A percentile compares a stretch with the other conserved stretches of the same genome.
phyloP scores from a whole-genome alignment of 1,139 yeast species.

The Hansenula lynferdii region DNA sequence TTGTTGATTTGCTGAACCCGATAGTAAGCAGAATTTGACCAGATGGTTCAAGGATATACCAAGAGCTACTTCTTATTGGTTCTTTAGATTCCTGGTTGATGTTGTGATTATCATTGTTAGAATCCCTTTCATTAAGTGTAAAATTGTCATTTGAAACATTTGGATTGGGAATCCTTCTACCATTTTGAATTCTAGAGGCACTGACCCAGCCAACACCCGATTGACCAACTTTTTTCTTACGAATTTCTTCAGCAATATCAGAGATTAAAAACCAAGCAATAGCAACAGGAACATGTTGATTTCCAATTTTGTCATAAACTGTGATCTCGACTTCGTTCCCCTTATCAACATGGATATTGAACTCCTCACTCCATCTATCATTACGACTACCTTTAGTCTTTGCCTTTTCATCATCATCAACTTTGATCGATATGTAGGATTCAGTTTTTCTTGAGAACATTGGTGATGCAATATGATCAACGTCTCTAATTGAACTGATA shows the following conservation, averaged over 20 bases:
- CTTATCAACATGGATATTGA: slow-evolving; percentile 75
- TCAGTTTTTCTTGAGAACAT: slow-evolving; percentile 76
- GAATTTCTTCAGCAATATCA: slow-evolving; percentile 89
- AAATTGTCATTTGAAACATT: slow-evolving; percentile 19
- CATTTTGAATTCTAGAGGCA: slow-evolving; percentile 52
- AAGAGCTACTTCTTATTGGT: slow-evolving; percentile 51
- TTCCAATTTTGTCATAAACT: slow-evolving; percentile 75
- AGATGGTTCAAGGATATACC: slow-evolving; percentile 92
- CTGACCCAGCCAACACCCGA: slow-evolving; percentile 89
- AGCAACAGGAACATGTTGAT: slow-evolving; percentile 79
- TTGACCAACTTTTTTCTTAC: slow-evolving; percentile 81
- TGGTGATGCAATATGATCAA: slow-evolving; percentile 88
- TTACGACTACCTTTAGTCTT: slow-evolving; percentile 69
- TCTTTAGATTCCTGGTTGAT: slow-evolving; percentile 17
- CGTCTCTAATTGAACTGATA: slow-evolving; percentile 75
- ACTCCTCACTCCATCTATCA: slow-evolving; percentile 84
- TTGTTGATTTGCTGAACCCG: slow-evolving; percentile 70
- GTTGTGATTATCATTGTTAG: not conserved
- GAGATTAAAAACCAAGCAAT: slow-evolving; percentile 85
- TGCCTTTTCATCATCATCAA: slow-evolving; percentile 82
- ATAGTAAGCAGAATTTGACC: slow-evolving; percentile 80
- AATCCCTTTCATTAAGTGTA: slow-evolving; percentile 15
- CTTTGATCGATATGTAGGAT: slow-evolving; percentile 68
- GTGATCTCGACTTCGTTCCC: slow-evolving; percentile 89
- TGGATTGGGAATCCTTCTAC: slow-evolving; percentile 10